Base-by-base conservation (phyloP, 75 land plant species). In the Pseudotsuga menziesii region DNA sequence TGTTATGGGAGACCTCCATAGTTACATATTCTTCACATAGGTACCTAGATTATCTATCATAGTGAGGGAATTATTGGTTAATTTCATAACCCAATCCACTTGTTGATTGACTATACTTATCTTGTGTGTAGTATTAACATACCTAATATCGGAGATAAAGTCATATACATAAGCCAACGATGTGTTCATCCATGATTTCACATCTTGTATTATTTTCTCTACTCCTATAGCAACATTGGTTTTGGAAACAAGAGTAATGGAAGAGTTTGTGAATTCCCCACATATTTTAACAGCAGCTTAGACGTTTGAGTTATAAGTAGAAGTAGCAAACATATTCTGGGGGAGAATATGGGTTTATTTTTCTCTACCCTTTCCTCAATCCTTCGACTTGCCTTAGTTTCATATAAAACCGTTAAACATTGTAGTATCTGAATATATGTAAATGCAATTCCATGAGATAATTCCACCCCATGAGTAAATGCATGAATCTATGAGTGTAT, bases 51-150 rank as follows among this genome's bases (percentile, higher is more conserved):
- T 82, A 75, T 77, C 72, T 27, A 85, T 15, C 92, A 95, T 89
- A 80, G 86, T 77, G 8, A 93, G 80, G 13, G 94, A 94, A 69
- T 89, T 89, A 77, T 94, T 93, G 75, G 84, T 85, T 14, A 54
- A 23, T 75, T 78, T 22, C 85, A 84, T 83, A 74, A 88, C 80
- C 56, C 77, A 20, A 74, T 82, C 77, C 44, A 85, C 83, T n/a
- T 25, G 5, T 7, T n/a, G 25, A 6, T 55, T 73, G 75, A 27
- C 16, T 3, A 2, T 16, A 32, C 16, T 55, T 16, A 73, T 23
- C 0, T 4, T 17, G 19, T 25, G 32, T 4, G 86, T 70, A 36
- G 61, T 76, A 81, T 84, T 78, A 44, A 85, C 91, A 82, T 87
- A 82, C 76, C 84, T 79, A 76, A 87, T 82, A 23, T 77, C 94